Evolutionary conservation across 2,329 filamentous ascomycete species (phyloP).

Genomic region (Pezicula rhizophila): DNA sequence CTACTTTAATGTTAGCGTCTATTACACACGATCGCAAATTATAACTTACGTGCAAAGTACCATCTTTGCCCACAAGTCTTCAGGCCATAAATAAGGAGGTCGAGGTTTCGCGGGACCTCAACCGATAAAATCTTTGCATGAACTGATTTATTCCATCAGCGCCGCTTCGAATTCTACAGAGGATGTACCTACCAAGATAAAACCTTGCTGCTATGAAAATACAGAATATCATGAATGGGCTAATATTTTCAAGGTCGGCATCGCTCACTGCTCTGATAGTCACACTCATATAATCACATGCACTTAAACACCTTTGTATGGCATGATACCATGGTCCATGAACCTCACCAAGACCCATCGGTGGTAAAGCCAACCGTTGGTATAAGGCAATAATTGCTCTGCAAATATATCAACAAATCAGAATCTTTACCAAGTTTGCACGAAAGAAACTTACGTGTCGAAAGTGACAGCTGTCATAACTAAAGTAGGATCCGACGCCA

Average conservation of each 20-base stretch:
- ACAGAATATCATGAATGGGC: constrained; percentile 11
- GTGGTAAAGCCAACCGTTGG: constrained; percentile 9
- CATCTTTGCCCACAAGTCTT: constrained; percentile 15
- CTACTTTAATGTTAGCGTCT: not conserved
- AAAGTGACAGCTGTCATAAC: constrained; percentile 11
- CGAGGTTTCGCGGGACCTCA: constrained; percentile 10
- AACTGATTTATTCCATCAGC: constrained; percentile 1
- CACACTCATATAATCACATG: constrained; percentile 12
- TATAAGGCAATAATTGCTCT: constrained; percentile 11
- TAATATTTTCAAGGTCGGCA: constrained; percentile 12
- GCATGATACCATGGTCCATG: constrained; percentile 13
- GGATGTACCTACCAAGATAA: constrained; percentile 6
- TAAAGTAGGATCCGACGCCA: constrained; percentile 7
- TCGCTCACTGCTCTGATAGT: constrained; percentile 6
- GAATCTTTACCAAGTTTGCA: not conserved
- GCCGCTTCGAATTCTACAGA: not conserved
- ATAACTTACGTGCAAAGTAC: constrained; percentile 10
- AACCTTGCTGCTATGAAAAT: constrained; percentile 13
- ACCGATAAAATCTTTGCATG: constrained; percentile 12
- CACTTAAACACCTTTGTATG: constrained; percentile 11
- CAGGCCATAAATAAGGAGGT: constrained; percentile 10
- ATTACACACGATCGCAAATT: too few relatives aligned
- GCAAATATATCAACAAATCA: not conserved
- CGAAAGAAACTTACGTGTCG: constrained; percentile 6
- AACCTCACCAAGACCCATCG: constrained; percentile 10